A percentile compares a stretch with the other conserved stretches of the same genome.
Evolutionary conservation across 2,329 filamentous ascomycete species (phyloP).

Genomic region (Ophiostoma ulmi): DNA sequence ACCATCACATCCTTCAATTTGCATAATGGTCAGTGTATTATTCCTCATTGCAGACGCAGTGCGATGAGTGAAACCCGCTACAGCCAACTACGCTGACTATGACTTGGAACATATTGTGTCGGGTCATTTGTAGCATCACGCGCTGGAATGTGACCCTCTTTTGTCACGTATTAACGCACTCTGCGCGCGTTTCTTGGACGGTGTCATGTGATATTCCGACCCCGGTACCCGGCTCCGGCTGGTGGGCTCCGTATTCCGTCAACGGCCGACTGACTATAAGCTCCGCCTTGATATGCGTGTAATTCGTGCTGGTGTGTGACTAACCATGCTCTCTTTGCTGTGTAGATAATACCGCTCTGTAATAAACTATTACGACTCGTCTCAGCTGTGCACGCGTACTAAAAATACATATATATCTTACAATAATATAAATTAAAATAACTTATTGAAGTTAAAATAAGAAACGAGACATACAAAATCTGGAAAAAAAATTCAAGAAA

Average conservation of each 20-base stretch:
- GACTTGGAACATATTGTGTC: background rate
- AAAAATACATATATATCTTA: background rate
- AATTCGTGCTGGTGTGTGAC: background rate
- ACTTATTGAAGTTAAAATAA: no score
- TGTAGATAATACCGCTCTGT: background rate
- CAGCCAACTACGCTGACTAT: background rate
- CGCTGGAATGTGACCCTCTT: constrained; percentile 5
- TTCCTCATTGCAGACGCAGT: background rate
- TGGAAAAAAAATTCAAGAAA: no score
- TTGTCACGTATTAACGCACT: background rate
- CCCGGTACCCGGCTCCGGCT: background rate
- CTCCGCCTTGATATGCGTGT: background rate
- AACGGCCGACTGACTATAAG: background rate
- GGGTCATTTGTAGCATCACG: background rate
- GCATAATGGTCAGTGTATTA: no score
- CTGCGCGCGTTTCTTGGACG: background rate
- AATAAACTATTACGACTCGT: background rate
- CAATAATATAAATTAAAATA: background rate
- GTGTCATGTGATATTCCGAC: background rate
- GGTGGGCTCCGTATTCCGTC: background rate
- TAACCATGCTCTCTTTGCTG: background rate
- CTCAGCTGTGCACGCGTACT: background rate
- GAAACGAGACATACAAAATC: no score
- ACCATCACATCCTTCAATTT: no score
- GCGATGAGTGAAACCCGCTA: background rate